Evolutionary conservation across 495 filamentous ascomycete species (phyloP), one percentile per base, ranked within the genome.

Genomic region (Penicillium psychrofluorescens): DNA sequence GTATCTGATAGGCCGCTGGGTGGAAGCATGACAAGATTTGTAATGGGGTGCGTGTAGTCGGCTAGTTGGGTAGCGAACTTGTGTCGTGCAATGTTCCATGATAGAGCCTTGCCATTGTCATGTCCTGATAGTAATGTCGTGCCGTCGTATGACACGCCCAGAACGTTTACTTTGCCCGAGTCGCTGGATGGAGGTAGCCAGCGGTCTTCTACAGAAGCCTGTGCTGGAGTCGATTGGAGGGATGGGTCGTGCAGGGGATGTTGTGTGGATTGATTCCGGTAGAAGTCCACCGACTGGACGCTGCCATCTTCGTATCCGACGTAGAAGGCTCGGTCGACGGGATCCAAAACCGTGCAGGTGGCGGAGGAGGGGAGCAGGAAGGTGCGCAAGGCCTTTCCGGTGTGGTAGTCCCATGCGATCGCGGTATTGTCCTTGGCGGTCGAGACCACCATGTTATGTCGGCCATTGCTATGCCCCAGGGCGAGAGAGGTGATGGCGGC

Each of bases 351-450:
- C 22, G 95, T 54, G 49, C 82, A 89, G 22, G 80, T 68, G 12
- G 90, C 86, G 15, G 75, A 72, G n/a, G 70, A 72, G 2, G 85
- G 76, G 38, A 95, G 76, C 13, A 97, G 72, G 49, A 86, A 82
- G 12, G 88, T 95, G 47, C 89, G 81, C 44, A 96, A 61, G 15
- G 79, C 71, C 28, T 72, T 72, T 31, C 89, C 89, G 1, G 76
- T 86, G 27, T 82, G 78, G 56, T 90, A 92, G 59, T 95, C 86
- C 92, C 92, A 98, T 43, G 87, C 76, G 48, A 92, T 81, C 48
- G 83, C 85, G 1, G 81, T 90, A 51, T 83, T 84, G 59, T 95
- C 90, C 47, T 83, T 78, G 42, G 86, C 85, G 1, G 80, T 77
- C 2, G 89, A 88, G 11, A 95, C 72, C 44, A 80, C 85, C 43